phyloP scores from a whole-genome alignment of 2,329 filamentous ascomycete genomes.

The Colletotrichum sp. region DNA sequence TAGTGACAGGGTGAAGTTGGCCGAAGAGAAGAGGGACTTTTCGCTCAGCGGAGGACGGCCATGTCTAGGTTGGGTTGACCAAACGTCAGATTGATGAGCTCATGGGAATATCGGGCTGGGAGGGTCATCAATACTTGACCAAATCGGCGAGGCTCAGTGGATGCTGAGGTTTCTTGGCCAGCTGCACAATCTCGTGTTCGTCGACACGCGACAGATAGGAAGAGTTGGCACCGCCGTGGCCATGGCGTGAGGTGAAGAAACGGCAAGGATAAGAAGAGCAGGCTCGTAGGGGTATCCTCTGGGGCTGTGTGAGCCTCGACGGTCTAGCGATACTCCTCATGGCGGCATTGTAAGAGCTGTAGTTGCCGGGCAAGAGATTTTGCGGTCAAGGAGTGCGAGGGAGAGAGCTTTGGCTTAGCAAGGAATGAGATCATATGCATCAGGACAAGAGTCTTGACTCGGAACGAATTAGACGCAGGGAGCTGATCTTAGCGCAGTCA shows the following conservation, averaged over 20 bases:
- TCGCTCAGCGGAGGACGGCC: slow-evolving; percentile 86
- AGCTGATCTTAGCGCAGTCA: background rate
- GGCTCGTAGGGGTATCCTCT: slow-evolving; percentile 19
- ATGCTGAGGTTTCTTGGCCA: slow-evolving; percentile 81
- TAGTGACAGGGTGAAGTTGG: slow-evolving; percentile 93
- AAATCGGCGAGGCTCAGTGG: slow-evolving; percentile 86
- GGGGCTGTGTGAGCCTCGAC: slow-evolving; percentile 38
- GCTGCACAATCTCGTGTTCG: slow-evolving; percentile 71
- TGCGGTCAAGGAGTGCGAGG: background rate
- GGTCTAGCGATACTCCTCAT: slow-evolving; percentile 48
- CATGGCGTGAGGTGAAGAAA: slow-evolving; percentile 26
- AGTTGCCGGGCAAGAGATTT: background rate
- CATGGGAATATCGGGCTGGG: background rate
- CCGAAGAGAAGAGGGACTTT: slow-evolving; percentile 82
- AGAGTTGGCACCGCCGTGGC: background rate
- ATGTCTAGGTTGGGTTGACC: slow-evolving; percentile 46
- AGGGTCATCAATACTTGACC: slow-evolving; percentile 69
- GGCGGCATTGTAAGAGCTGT: slow-evolving; percentile 43
- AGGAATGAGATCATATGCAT: slow-evolving; percentile 14
- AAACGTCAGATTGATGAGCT: background rate
- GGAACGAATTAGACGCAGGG: background rate
- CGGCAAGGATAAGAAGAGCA: background rate
- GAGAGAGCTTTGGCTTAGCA: background rate
- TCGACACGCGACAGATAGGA: slow-evolving; percentile 22
- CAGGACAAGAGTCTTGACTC: background rate